Evolutionary conservation across 2,329 filamentous ascomycete species (phyloP), one percentile per base, ranked within the genome.

Genomic region (Botrytis hyacinthi): DNA sequence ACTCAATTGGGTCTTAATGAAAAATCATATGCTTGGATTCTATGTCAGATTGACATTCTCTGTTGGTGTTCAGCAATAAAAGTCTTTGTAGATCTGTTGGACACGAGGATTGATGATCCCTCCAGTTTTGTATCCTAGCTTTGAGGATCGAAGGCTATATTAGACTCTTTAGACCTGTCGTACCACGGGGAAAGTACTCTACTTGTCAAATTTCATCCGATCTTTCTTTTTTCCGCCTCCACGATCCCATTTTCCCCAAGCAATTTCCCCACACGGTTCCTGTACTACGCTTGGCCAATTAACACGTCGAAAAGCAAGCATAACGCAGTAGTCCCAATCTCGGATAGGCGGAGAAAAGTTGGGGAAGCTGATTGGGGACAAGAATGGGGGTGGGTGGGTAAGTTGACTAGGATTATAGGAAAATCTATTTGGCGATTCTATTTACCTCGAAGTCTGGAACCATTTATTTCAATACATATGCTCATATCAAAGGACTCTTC

Each of bases 141-240:
- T 35, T 48, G 42, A 32, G 35, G 60, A 71, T 65, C 26, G 26
- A 32, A 32, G 40, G 46, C 54, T 59, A 54, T 18, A 32, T 54
- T 8, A 54, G 61, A 63, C 37, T 29, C n/a, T 60, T 65, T 5
- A 42, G 61, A 51, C 37, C 46, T 66, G 70, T 65, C 29, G n/a
- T 71, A 9, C 70, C 35, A 65, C n/a, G 57, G 40, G 18, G 69
- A 46, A 48, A 48, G 42, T 65, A 29, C 48, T 37, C 9, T 54
- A 48, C 44, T 22, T 65, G 70, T 57, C 44, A 35, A 48, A 44
- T 65, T 66, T 66, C 70, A 71, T 71, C 60, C 67, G 70, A 72
- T 72, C 32, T 72, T 32, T 59, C 51, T 57, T 29, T 60, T 35
- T 66, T n/a, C 70, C 40, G 32, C 57, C 69, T 63, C 54, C 44